Evolutionary conservation across 2,329 filamentous ascomycete species (phyloP), one percentile per base, ranked within the genome.

Genomic region (Knoxdaviesia proteae): DNA sequence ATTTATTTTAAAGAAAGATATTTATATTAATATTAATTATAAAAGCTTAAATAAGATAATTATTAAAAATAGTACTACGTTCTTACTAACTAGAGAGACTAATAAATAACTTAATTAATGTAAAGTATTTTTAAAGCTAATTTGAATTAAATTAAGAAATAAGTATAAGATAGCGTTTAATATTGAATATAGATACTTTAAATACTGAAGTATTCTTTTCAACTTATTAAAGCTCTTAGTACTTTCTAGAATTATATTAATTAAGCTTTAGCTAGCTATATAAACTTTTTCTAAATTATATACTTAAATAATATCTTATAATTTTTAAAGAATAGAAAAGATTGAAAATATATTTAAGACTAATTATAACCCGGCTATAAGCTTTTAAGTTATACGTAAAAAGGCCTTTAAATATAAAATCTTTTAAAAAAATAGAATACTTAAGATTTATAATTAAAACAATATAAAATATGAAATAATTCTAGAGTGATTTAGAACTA

Each of bases 231-330:
- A 46, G 46, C 44, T 40, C 31, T 41, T 43, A 45, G 42, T 37
- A 48, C 29, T 2, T 47, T 45, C 36, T 47, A 48, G 38, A 38
- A 33, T 36, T 48, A 48, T 47, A 49, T 47, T 41, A 46, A 49
- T 39, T 42, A 44, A 39, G 34, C 42, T 32, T 32, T 41, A 40
- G 32, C 34, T 37, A 30, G 38, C 32, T 38, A 43, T 36, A n/a
- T 41, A 6, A 11, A 46, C 34, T 36, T 35, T 32, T 45, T 46
- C 37, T 47, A 45, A 46, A 47, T 47, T 42, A 43, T 44, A 36
- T 46, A 48, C 30, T 32, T 47, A 37, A 41, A 47, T 47, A 47
- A 46, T 48, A 48, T 49, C n/a, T 33, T 47, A 36, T 45, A 47
- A 33, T 47, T 41, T 39, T 44, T 36, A 42, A 42, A 46, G 9